Conservation (phyloP, 345 rosid genomes). For the Salix suchowensis region DNA sequence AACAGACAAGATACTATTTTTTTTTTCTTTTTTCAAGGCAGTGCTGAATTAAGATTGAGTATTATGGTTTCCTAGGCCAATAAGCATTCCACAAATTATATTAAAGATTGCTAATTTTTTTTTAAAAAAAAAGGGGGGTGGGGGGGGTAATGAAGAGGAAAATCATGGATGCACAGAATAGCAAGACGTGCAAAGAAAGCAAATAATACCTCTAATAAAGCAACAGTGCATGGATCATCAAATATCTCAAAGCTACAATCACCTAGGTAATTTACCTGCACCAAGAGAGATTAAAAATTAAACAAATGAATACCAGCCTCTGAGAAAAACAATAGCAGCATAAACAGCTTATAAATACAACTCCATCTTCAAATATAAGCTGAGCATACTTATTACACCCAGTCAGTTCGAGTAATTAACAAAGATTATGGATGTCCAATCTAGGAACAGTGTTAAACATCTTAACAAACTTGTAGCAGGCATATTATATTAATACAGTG, state of each 20-base stretch:
- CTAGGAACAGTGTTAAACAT: not conserved
- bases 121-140: no score
- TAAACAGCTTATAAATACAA: not conserved
- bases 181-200: not conserved
- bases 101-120: no score
- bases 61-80: no score
- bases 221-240: conserved; percentile 84
- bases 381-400: not conserved
- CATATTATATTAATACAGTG: no score
- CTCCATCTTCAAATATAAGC: not conserved
- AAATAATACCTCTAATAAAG: conserved; percentile 65
- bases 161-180: not conserved
- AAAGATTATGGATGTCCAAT: not conserved
- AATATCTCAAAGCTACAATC: conserved; percentile 82
- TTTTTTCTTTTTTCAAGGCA: no score
- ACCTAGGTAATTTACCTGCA: conserved; percentile 76
- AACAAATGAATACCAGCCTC: not conserved
- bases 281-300: not conserved
- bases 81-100: not conserved
- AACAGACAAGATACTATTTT: not conserved
- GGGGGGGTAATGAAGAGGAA: not conserved
- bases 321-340: not conserved
- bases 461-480: no score
- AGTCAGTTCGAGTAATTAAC: not conserved
- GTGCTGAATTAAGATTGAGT: no score